Evolutionary conservation across 2,329 filamentous ascomycete genomes (phyloP), one percentile per base, ranked within the genome.

Genomic region (Penicillium nordicum): DNA sequence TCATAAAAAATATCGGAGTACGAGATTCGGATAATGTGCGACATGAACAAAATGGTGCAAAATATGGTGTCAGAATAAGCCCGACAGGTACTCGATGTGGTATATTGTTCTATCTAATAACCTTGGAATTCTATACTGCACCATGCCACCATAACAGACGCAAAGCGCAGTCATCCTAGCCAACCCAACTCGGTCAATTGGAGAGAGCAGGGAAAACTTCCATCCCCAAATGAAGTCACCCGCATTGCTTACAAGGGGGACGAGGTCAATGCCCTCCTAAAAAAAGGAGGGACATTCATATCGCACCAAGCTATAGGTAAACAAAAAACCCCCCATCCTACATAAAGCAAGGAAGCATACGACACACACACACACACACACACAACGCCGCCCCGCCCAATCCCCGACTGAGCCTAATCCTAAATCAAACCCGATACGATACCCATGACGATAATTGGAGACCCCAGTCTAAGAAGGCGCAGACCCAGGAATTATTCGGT

Each of bases 401-500:
- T 12, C 16, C 16, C 41, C 23, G 23, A 10, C 12, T n/a, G 34
- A 48, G 32, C 21, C 25, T 9, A 16, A 41, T 25, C 25, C 11
- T 2, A 37, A 40, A 30, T n/a, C 16, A 9, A 37, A 5, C 16
- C 29, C 29, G 5, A 30, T 30, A 30, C 29, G 1, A 12, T 30
- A 30, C 30, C 30, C 5, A 32, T 10, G 30, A 32, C 5, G 12
- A 32, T 14, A 14, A 14, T 18, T 18, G 18, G 18, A 18, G 18
- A 18, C 30, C 11, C 25, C 16, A 25, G 23, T 23, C 25, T 27
- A 54, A 63, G 55, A 68, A 34, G 68, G 69, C 16, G 67, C 68
- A n/a, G 68, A 70, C 36, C 67, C 68, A 16, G 63, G 63, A 57
- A 67, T 60, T 54, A 58, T 55, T 57, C 58, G 61, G 43, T 48